Evolutionary conservation across 805 yeast genomes (phyloP).

Genomic region (Suhomyces kilbournensis): DNA sequence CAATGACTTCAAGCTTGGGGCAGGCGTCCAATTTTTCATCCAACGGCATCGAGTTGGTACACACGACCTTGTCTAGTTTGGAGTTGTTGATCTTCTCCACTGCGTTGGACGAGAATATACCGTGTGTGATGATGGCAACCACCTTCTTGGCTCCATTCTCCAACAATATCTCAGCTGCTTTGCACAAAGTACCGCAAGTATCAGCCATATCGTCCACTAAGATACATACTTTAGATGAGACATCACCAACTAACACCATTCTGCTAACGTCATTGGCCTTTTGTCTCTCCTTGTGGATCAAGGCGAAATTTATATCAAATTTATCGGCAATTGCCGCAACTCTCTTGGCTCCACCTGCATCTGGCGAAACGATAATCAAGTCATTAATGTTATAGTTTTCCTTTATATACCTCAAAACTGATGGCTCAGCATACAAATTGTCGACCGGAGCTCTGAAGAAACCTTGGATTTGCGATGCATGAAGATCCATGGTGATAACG

Average conservation of each 20-base stretch:
- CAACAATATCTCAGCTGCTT: constrained; percentile 85
- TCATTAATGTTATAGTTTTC: constrained; percentile 56
- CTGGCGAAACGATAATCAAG: constrained; percentile 89
- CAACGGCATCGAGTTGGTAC: constrained; percentile 92
- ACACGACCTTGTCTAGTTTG: constrained; percentile 68
- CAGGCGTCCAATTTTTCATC: constrained; percentile 57
- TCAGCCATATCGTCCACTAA: constrained; percentile 98
- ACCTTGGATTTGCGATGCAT: constrained; percentile 97
- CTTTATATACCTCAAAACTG: constrained; percentile 75
- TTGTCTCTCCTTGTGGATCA: constrained; percentile 94
- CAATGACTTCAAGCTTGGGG: constrained; percentile 74
- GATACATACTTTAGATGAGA: constrained; percentile 74
- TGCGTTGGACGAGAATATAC: constrained; percentile 86
- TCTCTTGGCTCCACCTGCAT: constrained; percentile 98
- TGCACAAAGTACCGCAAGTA: constrained; percentile 94
- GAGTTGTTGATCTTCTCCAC: constrained; percentile 66
- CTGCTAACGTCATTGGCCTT: constrained; percentile 91
- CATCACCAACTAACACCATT: constrained; percentile 97
- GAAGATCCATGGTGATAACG: constrained; percentile 94
- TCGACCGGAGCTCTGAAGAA: constrained; percentile 94
- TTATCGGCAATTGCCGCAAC: constrained; percentile 93
- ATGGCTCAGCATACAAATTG: constrained; percentile 92
- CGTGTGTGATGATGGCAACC: constrained; percentile 93
- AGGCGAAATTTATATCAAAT: constrained; percentile 87
- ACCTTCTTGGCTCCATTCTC: constrained; percentile 81